Evolutionary conservation across 2,329 filamentous ascomycete genomes (phyloP), one percentile per base, ranked within the genome.

Genomic region (Chaetomium globosum): DNA sequence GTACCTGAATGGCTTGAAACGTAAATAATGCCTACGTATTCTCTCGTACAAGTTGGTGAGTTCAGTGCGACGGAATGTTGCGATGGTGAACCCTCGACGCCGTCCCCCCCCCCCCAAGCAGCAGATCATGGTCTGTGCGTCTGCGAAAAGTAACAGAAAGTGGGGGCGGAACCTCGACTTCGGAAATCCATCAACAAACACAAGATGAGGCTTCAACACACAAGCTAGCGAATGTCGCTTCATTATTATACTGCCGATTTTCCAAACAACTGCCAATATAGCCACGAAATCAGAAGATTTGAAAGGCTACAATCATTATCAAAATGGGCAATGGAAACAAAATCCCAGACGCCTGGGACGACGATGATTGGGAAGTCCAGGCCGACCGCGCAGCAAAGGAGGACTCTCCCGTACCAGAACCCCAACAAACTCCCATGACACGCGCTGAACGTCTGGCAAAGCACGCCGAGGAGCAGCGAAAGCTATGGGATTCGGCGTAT

Each of bases 401-500:
- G 56, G 73, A 74, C 71, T 69, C 70, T 10, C 31, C 53, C 19
- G 43, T 64, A 48, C 68, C 78, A 71, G 76, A 78, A 67, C 79
- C 78, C 21, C 77, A 78, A 19, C 51, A 46, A 71, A 75, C 75
- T 54, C 77, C 77, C 52, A 76, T 92, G 66, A 88, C 86, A 69
- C 93, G 90, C 74, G 87, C 91, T 4, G 90, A 97, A 77, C 87
- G 89, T 51, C 82, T 90, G 68, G 91, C 90, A 13, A 86, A 89
- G 75, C 94, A 98, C 76, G 87, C 85, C 31, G 92, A 97, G 75
- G 85, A 89, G 61, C 96, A 97, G 76, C 87, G 89, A 73, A 90
- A 90, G 76, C 79, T 97, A 63, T 97, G 94, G 94, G 87, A 95
- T 74, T 89, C 92, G 74, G 94, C 93, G 89, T 95, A 86, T 64